A percentile compares a stretch with the other conserved stretches of the same genome.
These are phyloP conservation scores for Pseudogymnoascus sp. DNA, from an alignment of 2,329 filamentous ascomycete genomes.

Conservation along the genomic window DNA sequence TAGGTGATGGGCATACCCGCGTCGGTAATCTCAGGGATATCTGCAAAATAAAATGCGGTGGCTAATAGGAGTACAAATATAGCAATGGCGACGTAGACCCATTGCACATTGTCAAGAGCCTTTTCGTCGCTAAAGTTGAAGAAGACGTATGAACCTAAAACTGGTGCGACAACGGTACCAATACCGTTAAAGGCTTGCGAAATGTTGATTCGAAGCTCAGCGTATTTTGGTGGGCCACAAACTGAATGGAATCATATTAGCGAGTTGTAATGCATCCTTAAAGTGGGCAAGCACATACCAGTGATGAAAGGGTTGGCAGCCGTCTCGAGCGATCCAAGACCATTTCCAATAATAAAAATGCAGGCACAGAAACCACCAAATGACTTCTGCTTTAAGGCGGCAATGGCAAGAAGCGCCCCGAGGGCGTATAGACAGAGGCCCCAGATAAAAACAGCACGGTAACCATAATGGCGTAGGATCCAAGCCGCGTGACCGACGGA, in stretches of 20 bases:
- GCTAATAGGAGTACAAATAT: conserved; percentile 50
- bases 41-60: conserved; percentile 49
- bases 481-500: conserved; percentile 59
- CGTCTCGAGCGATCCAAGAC: conserved; percentile 65
- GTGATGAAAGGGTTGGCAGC: conserved; percentile 53
- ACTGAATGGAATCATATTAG: neutral
- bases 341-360: conserved; percentile 61
- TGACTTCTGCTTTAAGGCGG: conserved; percentile 45
- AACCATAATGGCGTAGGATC: conserved; percentile 56
- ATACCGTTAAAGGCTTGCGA: conserved; percentile 72
- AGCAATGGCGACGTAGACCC: conserved; percentile 56
- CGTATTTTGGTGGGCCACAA: conserved; percentile 52
- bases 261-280: neutral
- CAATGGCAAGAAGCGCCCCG: conserved; percentile 50
- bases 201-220: conserved; percentile 67
- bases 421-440: conserved; percentile 58
- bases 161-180: conserved; percentile 63
- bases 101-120: conserved; percentile 53
- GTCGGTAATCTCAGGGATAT: conserved; percentile 46
- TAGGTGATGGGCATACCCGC: conserved; percentile 50
- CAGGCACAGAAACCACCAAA: conserved; percentile 24
- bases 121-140: conserved; percentile 50
- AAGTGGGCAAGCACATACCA: conserved; percentile 25
- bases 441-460: conserved; percentile 56
- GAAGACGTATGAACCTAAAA: conserved; percentile 65